Evolutionary conservation across 345 rosid species (phyloP), one percentile per base, ranked within the genome.

Genomic region (Crucihimalaya himalaica): DNA sequence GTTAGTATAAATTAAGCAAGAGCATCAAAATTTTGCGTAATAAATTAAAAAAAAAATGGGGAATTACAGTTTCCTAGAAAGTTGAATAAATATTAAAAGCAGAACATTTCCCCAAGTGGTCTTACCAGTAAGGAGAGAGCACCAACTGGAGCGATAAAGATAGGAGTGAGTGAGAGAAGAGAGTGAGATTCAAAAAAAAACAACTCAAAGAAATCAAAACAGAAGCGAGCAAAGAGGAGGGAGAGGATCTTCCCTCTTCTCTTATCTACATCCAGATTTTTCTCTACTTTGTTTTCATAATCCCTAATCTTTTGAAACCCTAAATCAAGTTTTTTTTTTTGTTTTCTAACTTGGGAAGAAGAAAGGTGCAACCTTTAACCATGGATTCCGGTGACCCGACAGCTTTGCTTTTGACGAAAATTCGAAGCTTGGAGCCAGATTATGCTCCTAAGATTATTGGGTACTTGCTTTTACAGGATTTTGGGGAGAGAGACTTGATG

Each of bases 311-410:
- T 56, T 42, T 58, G 6, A 1, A 70, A 53, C 52, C 69, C 68
- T 34, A 64, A 47, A 57, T 57, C 63, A 32, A 56, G 5, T 0
- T 6, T 32, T 15, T 15, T n/a, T 2, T 48, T 8, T 18, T 46
- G 6, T 43, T n/a, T 29, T n/a, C 39, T n/a, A 18, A 57, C n/a
- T n/a, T 3, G 13, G 40, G 13, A 34, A 57, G 9, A 7, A 32
- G 8, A 56, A 57, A 57, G 27, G 27, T 58, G 45, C 40, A 61
- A 25, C 11, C 45, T 19, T 47, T 48, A 35, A 20, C 83, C 81
- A 92, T 95, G 98, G 98, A 92, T 80, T 78, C 87, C 61, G 91
- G 85, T 65, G 96, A 90, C 60, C 83, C 89, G 8, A 88, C 96
- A 34, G 32, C 82, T 61, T 42, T 95, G 50, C 82, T 95, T 53